These are phyloP conservation scores for Curvularia hawaiiensis DNA, from an alignment of 2,329 filamentous ascomycete species.

Conservation along the genomic window DNA sequence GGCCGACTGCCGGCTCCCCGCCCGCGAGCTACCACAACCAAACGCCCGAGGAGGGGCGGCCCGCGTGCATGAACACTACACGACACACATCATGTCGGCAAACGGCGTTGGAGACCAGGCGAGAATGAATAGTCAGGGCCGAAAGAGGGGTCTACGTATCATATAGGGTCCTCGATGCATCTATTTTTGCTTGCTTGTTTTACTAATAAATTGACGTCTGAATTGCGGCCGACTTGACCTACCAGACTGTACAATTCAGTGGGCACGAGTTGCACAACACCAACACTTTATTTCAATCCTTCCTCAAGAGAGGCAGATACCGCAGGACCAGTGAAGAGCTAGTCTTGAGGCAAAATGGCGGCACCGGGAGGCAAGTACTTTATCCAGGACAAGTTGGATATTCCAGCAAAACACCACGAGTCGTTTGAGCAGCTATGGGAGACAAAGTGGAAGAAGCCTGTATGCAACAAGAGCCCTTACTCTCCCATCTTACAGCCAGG, in stretches of 20 bases:
- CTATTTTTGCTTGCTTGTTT: background rate
- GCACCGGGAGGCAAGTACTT: constrained; percentile 51
- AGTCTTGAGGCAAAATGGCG: constrained; percentile 41
- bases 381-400: constrained; percentile 53
- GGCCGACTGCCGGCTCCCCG: background rate
- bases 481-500: background rate
- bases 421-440: constrained; percentile 65
- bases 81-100: background rate
- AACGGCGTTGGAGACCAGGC: background rate
- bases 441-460: constrained; percentile 74
- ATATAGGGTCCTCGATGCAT: background rate
- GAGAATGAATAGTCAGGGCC: background rate
- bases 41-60: background rate
- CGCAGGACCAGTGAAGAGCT: background rate
- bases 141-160: background rate
- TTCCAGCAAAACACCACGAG: constrained; percentile 53
- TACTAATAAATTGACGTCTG: background rate
- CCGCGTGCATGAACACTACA: background rate
- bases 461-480: constrained; percentile 42
- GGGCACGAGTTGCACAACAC: background rate
- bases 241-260: background rate
- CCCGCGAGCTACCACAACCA: background rate
- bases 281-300: background rate
- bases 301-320: background rate
- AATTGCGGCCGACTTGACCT: background rate